These are phyloP conservation scores for Plasmodium billcollinsi DNA, from an alignment of 169 alveolate genomes.

Conservation along the genomic window DNA sequence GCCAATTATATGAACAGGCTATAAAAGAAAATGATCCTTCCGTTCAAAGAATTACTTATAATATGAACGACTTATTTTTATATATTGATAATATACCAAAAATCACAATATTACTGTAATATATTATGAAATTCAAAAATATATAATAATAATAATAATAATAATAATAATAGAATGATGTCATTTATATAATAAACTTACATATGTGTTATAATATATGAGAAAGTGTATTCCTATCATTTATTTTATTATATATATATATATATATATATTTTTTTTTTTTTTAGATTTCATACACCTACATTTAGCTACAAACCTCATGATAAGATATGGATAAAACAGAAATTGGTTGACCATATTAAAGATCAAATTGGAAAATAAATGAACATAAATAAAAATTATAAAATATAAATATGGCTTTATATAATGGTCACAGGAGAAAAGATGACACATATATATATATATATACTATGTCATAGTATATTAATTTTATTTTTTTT, in stretches of 20 bases:
- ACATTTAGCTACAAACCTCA: slow-evolving; percentile 69
- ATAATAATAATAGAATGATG: too few relatives aligned
- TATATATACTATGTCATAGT: neutral
- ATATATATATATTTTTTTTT: neutral
- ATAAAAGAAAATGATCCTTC: slow-evolving; percentile 76
- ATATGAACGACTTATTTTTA: slow-evolving; percentile 71
- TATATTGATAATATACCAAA: slow-evolving; percentile 71
- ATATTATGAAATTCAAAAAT: neutral
- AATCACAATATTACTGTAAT: slow-evolving; percentile 67
- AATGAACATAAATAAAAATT: neutral
- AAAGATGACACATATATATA: neutral
- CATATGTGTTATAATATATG: too few relatives aligned
- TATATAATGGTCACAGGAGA: neutral
- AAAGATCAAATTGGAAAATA: slow-evolving; percentile 73
- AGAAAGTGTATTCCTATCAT: too few relatives aligned
- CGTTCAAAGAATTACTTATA: slow-evolving; percentile 74
- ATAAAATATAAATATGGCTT: slow-evolving; percentile 3
- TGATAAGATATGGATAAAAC: slow-evolving; percentile 76
- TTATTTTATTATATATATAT: neutral
- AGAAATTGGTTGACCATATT: slow-evolving; percentile 76
- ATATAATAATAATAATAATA: too few relatives aligned
- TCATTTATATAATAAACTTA: too few relatives aligned
- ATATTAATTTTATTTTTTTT: too few relatives aligned
- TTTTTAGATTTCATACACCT: slow-evolving; percentile 54
- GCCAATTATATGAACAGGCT: slow-evolving; percentile 78